phyloP scores from a whole-genome alignment of 768 basidiomycete species.

The Tylopilus sp. region DNA sequence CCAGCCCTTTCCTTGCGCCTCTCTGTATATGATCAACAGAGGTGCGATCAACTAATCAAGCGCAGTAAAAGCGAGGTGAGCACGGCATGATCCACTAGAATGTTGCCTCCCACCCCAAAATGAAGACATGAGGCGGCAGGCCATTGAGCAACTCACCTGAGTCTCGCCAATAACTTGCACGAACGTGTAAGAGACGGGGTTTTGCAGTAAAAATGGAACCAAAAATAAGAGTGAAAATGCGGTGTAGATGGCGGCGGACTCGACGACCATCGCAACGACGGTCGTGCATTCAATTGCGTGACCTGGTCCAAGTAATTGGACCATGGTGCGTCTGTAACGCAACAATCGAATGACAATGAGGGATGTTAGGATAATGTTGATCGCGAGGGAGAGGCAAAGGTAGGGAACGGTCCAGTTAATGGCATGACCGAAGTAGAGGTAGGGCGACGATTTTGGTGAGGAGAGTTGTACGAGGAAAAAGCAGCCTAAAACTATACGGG shows the following conservation, averaged over 20 bases:
- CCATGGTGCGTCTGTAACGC: conserved; percentile 23
- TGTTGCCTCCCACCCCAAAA: neutral
- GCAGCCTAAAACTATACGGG: conserved; percentile 19
- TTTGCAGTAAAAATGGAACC: conserved; percentile 23
- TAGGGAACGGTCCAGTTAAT: conserved; percentile 30
- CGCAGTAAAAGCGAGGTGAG: neutral
- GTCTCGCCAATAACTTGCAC: conserved; percentile 34
- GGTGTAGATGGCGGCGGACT: conserved; percentile 31
- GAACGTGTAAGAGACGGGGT: conserved; percentile 30
- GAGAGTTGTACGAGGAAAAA: conserved; percentile 27
- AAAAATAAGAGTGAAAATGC: conserved; percentile 26
- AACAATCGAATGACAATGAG: conserved; percentile 27
- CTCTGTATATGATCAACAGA: conserved; percentile 37
- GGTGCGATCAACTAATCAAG: conserved; percentile 34
- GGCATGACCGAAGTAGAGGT: conserved; percentile 4
- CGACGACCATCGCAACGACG: conserved; percentile 24
- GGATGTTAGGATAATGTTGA: conserved; percentile 24
- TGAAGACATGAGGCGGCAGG: neutral
- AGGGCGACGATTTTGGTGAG: conserved; percentile 28
- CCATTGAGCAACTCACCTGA: conserved; percentile 23
- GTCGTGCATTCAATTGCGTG: conserved; percentile 25
- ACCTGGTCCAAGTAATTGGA: conserved; percentile 18
- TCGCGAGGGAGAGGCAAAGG: conserved; percentile 22
- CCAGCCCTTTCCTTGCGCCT: conserved; percentile 38
- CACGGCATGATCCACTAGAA: neutral